Evolutionary conservation across 2,329 filamentous ascomycete genomes (phyloP), one percentile per base, ranked within the genome.

Genomic region (Hypocrella siamensis): DNA sequence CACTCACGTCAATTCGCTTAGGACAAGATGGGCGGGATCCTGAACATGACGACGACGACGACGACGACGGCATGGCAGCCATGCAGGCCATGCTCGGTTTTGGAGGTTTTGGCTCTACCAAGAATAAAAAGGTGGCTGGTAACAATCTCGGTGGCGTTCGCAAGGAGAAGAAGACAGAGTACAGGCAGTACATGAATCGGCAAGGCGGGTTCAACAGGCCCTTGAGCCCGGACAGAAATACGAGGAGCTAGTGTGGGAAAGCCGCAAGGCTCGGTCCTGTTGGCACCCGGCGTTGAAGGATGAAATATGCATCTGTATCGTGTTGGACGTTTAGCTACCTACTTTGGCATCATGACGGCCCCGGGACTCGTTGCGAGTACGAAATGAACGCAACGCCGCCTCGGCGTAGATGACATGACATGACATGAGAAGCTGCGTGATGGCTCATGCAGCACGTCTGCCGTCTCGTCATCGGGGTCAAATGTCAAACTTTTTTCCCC

Each of bases 141-240:
- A 98, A 98, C 50, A 75, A 85, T 48, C 73, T 78, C 26, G 86
- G 81, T 34, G 83, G 65, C 0, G 75, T 94, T 32, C 65, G 78
- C 42, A 94, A 90, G 65, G 84, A 90, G 59, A 94, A 93, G 73
- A 86, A 84, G 71, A 81, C 78, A 11, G 73, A 92, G 62, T 96
- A 94, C 49, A 70, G 90, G 44, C 90, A 98, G 68, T 98, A 98
- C 56, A 98, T 98, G 75, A 90, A 90, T 49, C 70, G 81, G 35
- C 64, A 75, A 31, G 81, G 81, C 34, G 81, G 81, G 5, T 90
- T 90, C 61, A 90, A 88, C 51, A 59, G 81, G 44, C 80, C 81
- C 28, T 58, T 86, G 32, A 80, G 76, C 52, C 74, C 73, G 15
- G 51, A 53, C 15, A 45, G 61, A 31, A 43, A n/a, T 5, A 21